Percentiles rank a stretch among this genome's conserved stretches.
These are phyloP conservation scores for Nematodospora anomalae DNA, from an alignment of 1,139 yeast species.

Conservation along the genomic window DNA sequence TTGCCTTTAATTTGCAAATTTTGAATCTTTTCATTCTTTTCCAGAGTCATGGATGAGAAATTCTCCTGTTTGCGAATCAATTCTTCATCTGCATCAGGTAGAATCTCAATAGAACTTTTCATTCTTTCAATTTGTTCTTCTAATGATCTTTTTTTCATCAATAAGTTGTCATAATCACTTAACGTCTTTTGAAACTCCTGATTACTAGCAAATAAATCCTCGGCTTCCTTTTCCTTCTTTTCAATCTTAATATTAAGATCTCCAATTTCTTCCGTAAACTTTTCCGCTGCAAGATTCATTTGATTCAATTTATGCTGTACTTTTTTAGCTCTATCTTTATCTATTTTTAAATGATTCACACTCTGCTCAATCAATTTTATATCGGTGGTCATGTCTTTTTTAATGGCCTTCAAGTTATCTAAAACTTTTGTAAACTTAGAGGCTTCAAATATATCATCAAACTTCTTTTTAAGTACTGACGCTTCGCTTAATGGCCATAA, in stretches of 20 bases:
- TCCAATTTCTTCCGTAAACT: conserved; percentile 50
- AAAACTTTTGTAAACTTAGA: conserved; percentile 88
- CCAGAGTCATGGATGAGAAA: conserved; percentile 49
- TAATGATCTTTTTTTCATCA: conserved; percentile 45
- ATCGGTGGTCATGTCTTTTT: conserved; percentile 75
- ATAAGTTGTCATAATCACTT: conserved; percentile 60
- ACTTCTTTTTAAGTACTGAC: conserved; percentile 79
- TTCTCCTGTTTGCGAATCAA: conserved; percentile 51
- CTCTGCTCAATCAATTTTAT: conserved; percentile 75
- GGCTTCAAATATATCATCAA: conserved; percentile 96
- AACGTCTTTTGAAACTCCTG: conserved; percentile 79
- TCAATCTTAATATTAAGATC: conserved; percentile 51
- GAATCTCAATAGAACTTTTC: conserved; percentile 40
- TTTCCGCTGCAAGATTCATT: conserved; percentile 45
- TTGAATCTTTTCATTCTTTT: conserved; percentile 31
- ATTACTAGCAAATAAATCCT: conserved; percentile 67
- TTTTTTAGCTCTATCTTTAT: conserved; percentile 68
- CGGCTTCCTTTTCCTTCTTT: conserved; percentile 56
- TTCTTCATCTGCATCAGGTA: conserved; percentile 52
- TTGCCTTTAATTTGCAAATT: conserved; percentile 15
- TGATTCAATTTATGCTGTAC: conserved; percentile 50
- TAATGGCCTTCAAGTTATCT: conserved; percentile 70
- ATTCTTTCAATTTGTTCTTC: conserved; percentile 52
- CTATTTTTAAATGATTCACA: conserved; percentile 72
- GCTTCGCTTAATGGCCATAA: conserved; percentile 97